phyloP scores from a whole-genome alignment of 805 yeast species.

The Metschnikowia aberdeeniae region DNA sequence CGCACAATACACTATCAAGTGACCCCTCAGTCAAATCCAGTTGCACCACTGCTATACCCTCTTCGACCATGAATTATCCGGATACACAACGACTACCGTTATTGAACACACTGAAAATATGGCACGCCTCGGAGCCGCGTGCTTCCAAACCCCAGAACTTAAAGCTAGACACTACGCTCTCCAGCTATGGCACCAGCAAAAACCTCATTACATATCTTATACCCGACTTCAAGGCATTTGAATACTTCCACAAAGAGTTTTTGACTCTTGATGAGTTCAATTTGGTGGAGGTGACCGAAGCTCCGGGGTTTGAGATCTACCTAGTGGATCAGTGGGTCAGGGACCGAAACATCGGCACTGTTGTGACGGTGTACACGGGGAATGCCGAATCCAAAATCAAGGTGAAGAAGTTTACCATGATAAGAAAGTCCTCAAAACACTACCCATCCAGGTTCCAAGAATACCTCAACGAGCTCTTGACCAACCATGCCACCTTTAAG shows the following conservation, averaged over 20 bases:
- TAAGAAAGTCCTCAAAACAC: constrained; percentile 42
- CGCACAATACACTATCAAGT: too few species aligned
- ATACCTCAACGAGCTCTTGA: constrained; percentile 61
- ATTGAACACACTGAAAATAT: not conserved
- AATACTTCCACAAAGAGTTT: constrained; percentile 40
- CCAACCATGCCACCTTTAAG: constrained; percentile 68
- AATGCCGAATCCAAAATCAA: constrained; percentile 59
- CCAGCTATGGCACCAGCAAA: constrained; percentile 6
- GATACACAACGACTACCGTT: constrained; percentile 3
- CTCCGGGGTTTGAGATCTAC: constrained; percentile 81
- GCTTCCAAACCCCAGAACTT: not conserved
- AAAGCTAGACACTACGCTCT: not conserved
- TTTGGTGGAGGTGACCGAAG: constrained; percentile 41
- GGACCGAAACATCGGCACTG: constrained; percentile 59
- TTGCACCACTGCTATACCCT: not conserved
- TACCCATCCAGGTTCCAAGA: constrained; percentile 53
- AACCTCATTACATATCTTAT: constrained; percentile 38
- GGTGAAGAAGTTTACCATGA: constrained; percentile 53
- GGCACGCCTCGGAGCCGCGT: not conserved
- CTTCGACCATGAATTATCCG: not conserved
- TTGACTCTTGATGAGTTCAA: constrained; percentile 32
- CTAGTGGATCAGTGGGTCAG: constrained; percentile 94
- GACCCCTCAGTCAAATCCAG: not conserved
- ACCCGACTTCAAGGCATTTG: constrained; percentile 57
- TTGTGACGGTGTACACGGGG: constrained; percentile 84